Conservation (phyloP, 1,284 basidiomycete species). For the Neotropicomus parvogracilis region DNA sequence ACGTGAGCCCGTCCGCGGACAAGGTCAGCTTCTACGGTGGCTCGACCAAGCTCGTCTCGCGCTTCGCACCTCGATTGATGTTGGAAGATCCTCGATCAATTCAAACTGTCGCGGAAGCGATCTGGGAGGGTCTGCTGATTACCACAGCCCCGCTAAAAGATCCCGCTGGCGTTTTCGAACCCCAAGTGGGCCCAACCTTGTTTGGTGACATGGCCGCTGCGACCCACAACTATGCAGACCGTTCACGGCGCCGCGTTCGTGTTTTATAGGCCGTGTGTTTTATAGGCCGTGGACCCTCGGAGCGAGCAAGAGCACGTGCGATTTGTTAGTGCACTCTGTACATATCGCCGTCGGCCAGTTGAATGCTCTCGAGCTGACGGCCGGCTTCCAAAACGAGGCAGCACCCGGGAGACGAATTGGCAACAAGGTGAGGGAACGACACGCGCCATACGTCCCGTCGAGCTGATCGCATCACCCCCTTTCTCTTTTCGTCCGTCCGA, state of each 20-base stretch:
- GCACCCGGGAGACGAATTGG: constrained; percentile 10
- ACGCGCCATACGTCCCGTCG: no score
- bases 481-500: no score
- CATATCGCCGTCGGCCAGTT: constrained; percentile 5
- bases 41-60: constrained; percentile 4
- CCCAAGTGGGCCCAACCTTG: background rate
- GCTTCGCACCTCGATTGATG: constrained; percentile 10
- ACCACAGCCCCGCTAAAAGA: background rate
- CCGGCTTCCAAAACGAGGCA: constrained; percentile 16
- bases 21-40: constrained; percentile 2
- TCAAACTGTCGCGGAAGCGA: constrained; percentile 3
- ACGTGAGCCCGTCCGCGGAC: constrained; percentile 2
- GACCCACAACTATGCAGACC: no score
- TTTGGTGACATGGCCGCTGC: constrained; percentile 10
- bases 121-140: constrained; percentile 9
- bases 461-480: background rate
- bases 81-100: constrained; percentile 4
- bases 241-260: no score
- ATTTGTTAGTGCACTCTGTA: background rate
- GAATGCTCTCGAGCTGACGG: constrained; percentile 6
- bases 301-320: background rate
- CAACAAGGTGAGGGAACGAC: constrained; percentile 6
- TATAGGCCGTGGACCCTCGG: constrained; percentile 12
- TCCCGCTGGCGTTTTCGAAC: background rate
- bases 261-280: background rate